These are phyloP conservation scores for Paramecium sonneborni DNA, from an alignment of 73 alveolate species.

Conservation along the genomic window DNA sequence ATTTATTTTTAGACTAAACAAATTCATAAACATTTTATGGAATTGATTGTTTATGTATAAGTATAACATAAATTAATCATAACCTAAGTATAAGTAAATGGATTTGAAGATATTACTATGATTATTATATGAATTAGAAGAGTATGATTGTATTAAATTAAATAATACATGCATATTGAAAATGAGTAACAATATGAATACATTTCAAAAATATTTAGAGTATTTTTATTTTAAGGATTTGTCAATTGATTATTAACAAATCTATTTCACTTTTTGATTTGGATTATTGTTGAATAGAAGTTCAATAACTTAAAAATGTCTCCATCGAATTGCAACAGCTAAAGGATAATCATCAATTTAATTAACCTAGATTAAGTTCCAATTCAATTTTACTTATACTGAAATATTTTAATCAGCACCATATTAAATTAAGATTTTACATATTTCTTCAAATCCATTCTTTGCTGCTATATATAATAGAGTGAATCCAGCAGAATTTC, in stretches of 20 bases:
- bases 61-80: too few species aligned
- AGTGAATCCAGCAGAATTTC: conserved; percentile 63
- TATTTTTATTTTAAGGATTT: not conserved
- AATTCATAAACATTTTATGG: too few species aligned
- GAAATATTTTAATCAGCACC: conserved; percentile 71
- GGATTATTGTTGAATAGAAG: not conserved
- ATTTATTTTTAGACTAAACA: too few species aligned
- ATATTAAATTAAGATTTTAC: conserved; percentile 59
- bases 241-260: not conserved
- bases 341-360: not conserved
- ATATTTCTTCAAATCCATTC: conserved; percentile 70
- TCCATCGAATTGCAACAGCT: conserved; percentile 43
- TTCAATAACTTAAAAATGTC: not conserved
- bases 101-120: too few species aligned
- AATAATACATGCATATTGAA: not conserved
- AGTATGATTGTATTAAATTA: not conserved
- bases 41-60: too few species aligned
- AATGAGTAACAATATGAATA: not conserved
- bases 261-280: not conserved
- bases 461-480: conserved; percentile 78
- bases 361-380: not conserved
- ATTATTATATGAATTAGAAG: not conserved
- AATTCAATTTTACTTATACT: not conserved
- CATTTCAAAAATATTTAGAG: not conserved
- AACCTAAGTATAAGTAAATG: too few species aligned